Base-by-base conservation (phyloP, 1,284 basidiomycete species). In the Ustilago cynodontis region DNA sequence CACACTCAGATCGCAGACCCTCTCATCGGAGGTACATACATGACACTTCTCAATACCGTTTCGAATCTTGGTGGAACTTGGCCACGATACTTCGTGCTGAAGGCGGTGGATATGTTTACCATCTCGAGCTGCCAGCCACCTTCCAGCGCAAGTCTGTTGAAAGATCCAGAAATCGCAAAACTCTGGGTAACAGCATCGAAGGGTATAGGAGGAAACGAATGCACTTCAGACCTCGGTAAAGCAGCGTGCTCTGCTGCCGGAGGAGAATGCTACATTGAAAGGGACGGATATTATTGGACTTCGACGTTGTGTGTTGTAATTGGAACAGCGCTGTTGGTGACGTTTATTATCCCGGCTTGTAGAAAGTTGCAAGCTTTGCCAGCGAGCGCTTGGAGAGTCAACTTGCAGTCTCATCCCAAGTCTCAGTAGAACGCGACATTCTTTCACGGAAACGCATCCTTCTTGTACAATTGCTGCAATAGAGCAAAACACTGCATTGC, bases 1-100 rank as follows among this genome's bases (percentile, higher is more conserved):
- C 96, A 99, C 85, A 98, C 95, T 1, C 92, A 94, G 70, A 93
- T 99, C 58, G 95, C 97, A 0, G 97, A 99, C 85, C 97, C 97
- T 0, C 85, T 98, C 16, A 98, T 99, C 71, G 97, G 97, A 31
- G 97, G 84, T 39, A 85, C 84, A 1, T 85, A 85, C 72, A 85
- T 85, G 83, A 85, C 84, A 93, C 89, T 99, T 35, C 88, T 99
- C 64, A 98, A 98, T 86, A 99, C 97, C 7, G 94, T 98, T 77
- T 92, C 93, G 24, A 99, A 99, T 85, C 90, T 99, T 69, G 97
- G 97, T 59, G 97, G 97, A 9, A 99, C 97, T 1, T 98, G 95
- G 95, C 97, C 97, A 2, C 92, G 93, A 74, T 95, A 90, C 88
- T 95, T 96, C 86, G 91, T 97, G 20, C 88, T 97, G 39, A 94